A percentile compares a stretch with the other conserved stretches of the same genome.
These are phyloP conservation scores for Panaeolus papilionaceus DNA, from an alignment of 768 basidiomycete genomes.

Conservation along the genomic window DNA sequence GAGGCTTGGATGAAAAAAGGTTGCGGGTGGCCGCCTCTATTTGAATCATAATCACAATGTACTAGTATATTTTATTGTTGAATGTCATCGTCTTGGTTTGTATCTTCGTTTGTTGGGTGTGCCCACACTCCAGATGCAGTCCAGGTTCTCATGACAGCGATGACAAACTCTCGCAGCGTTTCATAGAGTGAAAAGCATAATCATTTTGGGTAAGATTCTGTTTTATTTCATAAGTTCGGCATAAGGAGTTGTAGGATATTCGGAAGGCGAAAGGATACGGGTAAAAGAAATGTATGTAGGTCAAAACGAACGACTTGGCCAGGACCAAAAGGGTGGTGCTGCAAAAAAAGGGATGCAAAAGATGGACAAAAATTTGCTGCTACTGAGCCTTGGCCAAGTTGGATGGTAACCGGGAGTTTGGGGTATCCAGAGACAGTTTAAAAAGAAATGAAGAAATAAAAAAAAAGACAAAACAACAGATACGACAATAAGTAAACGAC, in stretches of 20 bases:
- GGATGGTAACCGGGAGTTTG: conserved; percentile 18
- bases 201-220: conserved; percentile 9
- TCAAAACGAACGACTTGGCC: conserved; percentile 11
- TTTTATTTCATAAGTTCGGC: conserved; percentile 13
- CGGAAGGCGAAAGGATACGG: background rate
- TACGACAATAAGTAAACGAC: conserved; percentile 35
- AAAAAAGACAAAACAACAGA: conserved; percentile 32
- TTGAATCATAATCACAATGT: background rate
- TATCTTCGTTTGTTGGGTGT: background rate
- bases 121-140: background rate
- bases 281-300: conserved; percentile 6
- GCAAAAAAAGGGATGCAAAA: background rate
- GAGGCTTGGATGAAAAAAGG: background rate
- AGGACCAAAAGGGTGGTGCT: conserved; percentile 9
- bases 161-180: background rate
- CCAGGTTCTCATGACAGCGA: background rate
- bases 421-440: conserved; percentile 30
- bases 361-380: conserved; percentile 13
- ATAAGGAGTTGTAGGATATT: conserved; percentile 2
- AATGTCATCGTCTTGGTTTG: background rate
- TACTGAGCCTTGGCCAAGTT: conserved; percentile 13
- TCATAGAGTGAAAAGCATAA: background rate
- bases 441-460: conserved; percentile 23
- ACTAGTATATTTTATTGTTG: conserved; percentile 3
- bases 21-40: background rate